Conservation (phyloP, 805 yeast species). For the Dipodascopsis uninucleata region DNA sequence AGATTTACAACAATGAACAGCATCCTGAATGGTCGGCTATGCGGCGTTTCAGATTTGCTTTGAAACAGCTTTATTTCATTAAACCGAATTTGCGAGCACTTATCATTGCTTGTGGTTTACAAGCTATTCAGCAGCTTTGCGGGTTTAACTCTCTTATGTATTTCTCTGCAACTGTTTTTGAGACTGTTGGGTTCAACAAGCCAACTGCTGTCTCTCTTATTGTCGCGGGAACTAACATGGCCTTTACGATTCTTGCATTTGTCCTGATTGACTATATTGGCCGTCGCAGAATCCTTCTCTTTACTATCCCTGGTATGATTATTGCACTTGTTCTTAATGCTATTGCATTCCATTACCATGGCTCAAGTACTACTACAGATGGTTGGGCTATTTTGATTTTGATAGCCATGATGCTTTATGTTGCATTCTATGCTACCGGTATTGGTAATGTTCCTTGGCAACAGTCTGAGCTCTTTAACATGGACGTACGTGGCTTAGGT, state of each 20-base stretch:
- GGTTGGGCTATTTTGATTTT: slow-evolving; percentile 84
- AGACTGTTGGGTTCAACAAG: slow-evolving; percentile 81
- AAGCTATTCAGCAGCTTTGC: slow-evolving; percentile 93
- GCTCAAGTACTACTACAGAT: slow-evolving; percentile 46
- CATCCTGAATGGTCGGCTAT: slow-evolving; percentile 21
- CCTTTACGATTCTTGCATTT: slow-evolving; percentile 81
- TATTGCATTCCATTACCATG: slow-evolving; percentile 84
- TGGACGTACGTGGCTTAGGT: slow-evolving; percentile 88
- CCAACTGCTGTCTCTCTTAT: slow-evolving; percentile 94
- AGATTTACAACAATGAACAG: slow-evolving; percentile 41
- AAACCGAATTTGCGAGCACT: slow-evolving; percentile 80
- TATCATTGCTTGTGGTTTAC: slow-evolving; percentile 85
- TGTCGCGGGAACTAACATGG: slow-evolving; percentile 90
- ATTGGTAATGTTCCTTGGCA: slow-evolving; percentile 99
- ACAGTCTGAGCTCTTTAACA: slow-evolving; percentile 92
- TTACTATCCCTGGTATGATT: slow-evolving; percentile 85
- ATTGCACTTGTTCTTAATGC: slow-evolving; percentile 74
- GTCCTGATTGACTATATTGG: slow-evolving; percentile 84
- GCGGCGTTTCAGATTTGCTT: slow-evolving; percentile 30
- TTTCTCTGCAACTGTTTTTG: slow-evolving; percentile 87
- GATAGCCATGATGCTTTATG: slow-evolving; percentile 78
- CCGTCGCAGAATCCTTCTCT: slow-evolving; percentile 72
- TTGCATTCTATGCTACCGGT: slow-evolving; percentile 89
- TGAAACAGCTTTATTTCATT: slow-evolving; percentile 35
- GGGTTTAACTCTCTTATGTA: slow-evolving; percentile 97